phyloP scores from a whole-genome alignment of 176 grass and related monocot species.

The Chloris gayana region DNA sequence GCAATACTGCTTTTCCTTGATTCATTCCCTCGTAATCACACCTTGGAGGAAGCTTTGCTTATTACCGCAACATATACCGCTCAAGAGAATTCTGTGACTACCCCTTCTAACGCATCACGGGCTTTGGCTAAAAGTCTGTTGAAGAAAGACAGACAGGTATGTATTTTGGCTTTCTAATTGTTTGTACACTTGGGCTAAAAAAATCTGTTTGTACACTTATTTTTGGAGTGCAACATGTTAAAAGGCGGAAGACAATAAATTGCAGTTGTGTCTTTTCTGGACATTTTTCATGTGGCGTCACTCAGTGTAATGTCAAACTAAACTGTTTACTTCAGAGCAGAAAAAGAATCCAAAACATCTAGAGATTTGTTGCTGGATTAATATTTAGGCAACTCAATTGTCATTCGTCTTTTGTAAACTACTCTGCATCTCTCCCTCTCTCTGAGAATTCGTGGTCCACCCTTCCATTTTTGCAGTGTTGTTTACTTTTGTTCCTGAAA shows the following conservation, averaged over 20 bases:
- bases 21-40: constrained; percentile 81
- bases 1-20: constrained; percentile 74
- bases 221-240: constrained; percentile 20
- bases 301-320: constrained; percentile 10
- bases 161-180: background rate
- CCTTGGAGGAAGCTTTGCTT: constrained; percentile 91
- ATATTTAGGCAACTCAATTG: background rate
- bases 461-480: background rate
- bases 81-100: constrained; percentile 47
- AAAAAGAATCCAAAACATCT: constrained; percentile 15
- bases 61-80: constrained; percentile 46
- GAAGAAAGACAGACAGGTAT: constrained; percentile 91
- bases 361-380: constrained; percentile 1
- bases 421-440: background rate
- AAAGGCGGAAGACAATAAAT: constrained; percentile 5
- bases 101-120: constrained; percentile 58
- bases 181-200: constrained; percentile 16
- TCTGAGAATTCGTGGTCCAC: background rate
- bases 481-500: constrained; percentile 1
- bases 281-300: background rate
- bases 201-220: constrained; percentile 8
- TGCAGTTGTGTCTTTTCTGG: background rate
- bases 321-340: constrained; percentile 1
- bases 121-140: constrained; percentile 86
- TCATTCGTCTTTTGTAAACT: background rate